Conservation (phyloP, 202 grass and related monocot species). For the Elaeis oleifera region DNA sequence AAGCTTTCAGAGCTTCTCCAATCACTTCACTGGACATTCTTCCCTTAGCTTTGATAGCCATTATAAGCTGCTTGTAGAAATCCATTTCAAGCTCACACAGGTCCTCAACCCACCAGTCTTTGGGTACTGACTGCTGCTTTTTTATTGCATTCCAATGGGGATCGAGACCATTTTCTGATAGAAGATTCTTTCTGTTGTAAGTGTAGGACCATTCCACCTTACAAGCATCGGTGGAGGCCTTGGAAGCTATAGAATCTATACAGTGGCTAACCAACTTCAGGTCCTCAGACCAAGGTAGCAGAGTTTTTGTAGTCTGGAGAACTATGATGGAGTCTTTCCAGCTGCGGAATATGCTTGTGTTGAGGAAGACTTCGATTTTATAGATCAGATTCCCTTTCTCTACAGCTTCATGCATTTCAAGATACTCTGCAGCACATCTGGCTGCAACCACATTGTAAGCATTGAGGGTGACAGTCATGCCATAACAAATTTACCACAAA, state of each 20-base stretch:
- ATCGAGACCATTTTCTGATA: slow-evolving; percentile 64
- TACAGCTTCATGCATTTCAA: slow-evolving; percentile 87
- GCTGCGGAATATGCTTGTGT: slow-evolving; percentile 63
- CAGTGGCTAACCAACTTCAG: slow-evolving; percentile 75
- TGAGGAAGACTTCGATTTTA: slow-evolving; percentile 94
- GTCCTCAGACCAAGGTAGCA: slow-evolving; percentile 73
- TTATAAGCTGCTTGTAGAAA: slow-evolving; percentile 70
- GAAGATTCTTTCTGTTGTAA: slow-evolving; percentile 88
- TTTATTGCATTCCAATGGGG: slow-evolving; percentile 81
- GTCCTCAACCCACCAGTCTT: slow-evolving; percentile 98
- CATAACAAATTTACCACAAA: slow-evolving; percentile 94
- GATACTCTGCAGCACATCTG: slow-evolving; percentile 81
- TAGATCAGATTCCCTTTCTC: slow-evolving; percentile 98
- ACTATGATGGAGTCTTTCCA: slow-evolving; percentile 98
- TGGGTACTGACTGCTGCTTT: slow-evolving; percentile 60
- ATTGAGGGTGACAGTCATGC: slow-evolving; percentile 92
- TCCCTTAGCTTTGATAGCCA: slow-evolving; percentile 46
- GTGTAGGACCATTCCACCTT: slow-evolving; percentile 98
- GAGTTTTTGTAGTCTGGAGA: slow-evolving; percentile 67
- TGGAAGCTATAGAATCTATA: slow-evolving; percentile 69
- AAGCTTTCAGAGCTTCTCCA: slow-evolving; percentile 86
- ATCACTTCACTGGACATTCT: slow-evolving; percentile 40
- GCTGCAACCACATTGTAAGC: slow-evolving; percentile 86
- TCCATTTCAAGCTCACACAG: slow-evolving; percentile 88
- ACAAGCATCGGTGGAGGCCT: slow-evolving; percentile 68